A percentile compares a stretch with the other conserved stretches of the same genome.
phyloP scores from a whole-genome alignment of 805 yeast genomes.

The Metschnikowia lochheadii region DNA sequence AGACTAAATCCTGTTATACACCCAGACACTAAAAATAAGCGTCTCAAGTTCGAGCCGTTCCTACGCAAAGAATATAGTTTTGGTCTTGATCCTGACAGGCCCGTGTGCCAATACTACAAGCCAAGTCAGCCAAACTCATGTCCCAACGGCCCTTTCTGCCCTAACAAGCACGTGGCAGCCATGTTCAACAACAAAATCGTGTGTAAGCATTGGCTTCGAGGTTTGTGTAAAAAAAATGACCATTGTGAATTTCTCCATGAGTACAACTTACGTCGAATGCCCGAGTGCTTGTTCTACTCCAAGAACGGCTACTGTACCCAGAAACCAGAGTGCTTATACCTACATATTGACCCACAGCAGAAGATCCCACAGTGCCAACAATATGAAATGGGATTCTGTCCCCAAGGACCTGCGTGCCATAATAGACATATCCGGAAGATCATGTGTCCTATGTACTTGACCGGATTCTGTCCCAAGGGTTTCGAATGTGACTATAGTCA shows the following conservation, averaged over 20 bases:
- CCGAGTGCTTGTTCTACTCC: conserved; percentile 87
- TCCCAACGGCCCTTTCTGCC: conserved; percentile 82
- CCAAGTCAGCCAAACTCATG: conserved; percentile 61
- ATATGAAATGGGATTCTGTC: conserved; percentile 86
- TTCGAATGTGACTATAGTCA: conserved; percentile 75
- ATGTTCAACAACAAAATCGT: conserved; percentile 61
- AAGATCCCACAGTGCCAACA: conserved; percentile 85
- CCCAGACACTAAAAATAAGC: conserved; percentile 36
- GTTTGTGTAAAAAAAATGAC: conserved; percentile 93
- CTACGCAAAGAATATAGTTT: conserved; percentile 74
- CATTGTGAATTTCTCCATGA: conserved; percentile 96
- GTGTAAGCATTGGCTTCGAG: conserved; percentile 97
- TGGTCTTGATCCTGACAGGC: conserved; percentile 79
- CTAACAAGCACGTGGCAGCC: conserved; percentile 72
- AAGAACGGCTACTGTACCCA: conserved; percentile 86
- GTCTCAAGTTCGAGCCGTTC: conserved; percentile 74
- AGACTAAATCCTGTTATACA: conserved; percentile 37
- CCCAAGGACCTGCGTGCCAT: conserved; percentile 82
- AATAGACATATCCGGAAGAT: conserved; percentile 74
- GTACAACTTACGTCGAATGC: conserved; percentile 90
- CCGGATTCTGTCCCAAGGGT: conserved; percentile 94
- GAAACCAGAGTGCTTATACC: conserved; percentile 87
- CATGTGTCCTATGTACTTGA: conserved; percentile 72
- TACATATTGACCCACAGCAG: conserved; percentile 85
- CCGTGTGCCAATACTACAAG: conserved; percentile 71